Evolutionary conservation across 2,329 filamentous ascomycete genomes (phyloP).

Genomic region (Cryphonectria parasitica): DNA sequence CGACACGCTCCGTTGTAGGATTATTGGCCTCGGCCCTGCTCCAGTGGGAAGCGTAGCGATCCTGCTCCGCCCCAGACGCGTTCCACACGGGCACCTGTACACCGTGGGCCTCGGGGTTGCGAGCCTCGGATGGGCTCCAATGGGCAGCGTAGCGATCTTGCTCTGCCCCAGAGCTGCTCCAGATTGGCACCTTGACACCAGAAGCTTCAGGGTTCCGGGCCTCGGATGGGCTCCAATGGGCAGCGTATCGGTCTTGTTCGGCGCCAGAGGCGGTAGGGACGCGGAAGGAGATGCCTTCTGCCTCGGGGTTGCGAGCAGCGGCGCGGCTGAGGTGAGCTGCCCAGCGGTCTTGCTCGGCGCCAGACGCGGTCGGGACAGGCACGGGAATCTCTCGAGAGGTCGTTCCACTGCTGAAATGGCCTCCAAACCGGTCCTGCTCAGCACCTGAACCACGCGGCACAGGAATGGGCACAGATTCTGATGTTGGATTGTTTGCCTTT

Average conservation of each 20-base stretch:
- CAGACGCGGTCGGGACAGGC: conserved; percentile 20
- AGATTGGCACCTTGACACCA: conserved; percentile 29
- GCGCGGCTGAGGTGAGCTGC: conserved; percentile 32
- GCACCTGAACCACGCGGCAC: conserved; percentile 27
- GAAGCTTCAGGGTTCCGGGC: conserved; percentile 30
- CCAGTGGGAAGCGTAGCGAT: conserved; percentile 30
- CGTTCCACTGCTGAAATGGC: conserved; percentile 24
- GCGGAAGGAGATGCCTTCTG: conserved; percentile 19
- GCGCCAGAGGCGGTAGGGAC: conserved; percentile 22
- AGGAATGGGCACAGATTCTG: conserved; percentile 13
- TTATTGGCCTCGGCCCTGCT: conserved; percentile 27
- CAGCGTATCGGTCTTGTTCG: conserved; percentile 26
- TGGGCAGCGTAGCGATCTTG: conserved; percentile 27
- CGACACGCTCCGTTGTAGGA: conserved; percentile 19
- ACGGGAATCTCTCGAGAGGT: conserved; percentile 19
- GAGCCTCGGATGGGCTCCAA: conserved; percentile 21
- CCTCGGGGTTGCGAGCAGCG: conserved; percentile 20
- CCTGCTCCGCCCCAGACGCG: conserved; percentile 32
- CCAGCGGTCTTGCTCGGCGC: conserved; percentile 33
- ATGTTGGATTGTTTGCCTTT: conserved; percentile 21
- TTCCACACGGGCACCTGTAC: conserved; percentile 29
- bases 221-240: conserved; percentile 24
- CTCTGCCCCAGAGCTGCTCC: conserved; percentile 29
- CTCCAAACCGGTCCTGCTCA: conserved; percentile 29
- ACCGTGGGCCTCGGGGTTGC: conserved; percentile 30